Evolutionary conservation across 495 filamentous ascomycete species (phyloP), one percentile per base, ranked within the genome.

Genomic region (Chaetomium fimeti): DNA sequence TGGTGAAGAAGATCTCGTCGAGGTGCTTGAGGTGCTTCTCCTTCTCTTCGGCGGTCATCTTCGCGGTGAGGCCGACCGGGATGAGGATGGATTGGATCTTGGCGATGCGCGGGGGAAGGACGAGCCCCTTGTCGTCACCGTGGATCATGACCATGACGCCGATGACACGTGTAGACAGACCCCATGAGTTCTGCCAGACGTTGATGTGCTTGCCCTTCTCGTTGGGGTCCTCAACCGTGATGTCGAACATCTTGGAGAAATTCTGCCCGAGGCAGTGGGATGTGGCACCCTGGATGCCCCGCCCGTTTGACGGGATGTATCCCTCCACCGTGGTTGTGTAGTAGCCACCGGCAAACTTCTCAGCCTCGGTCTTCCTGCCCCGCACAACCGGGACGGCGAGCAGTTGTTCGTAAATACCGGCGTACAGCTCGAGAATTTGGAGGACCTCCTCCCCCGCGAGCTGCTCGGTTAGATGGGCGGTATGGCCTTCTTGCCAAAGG

Each of bases 101-200:
- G n/a, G 90, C 89, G 20, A 94, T 89, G 27, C 89, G 82, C 22
- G 93, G 93, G 71, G 93, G 93, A 45, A 96, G 87, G 63, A 98
- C 91, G 9, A 98, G 84, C 56, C 94, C 94, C 74, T 89, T 91
- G 81, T 98, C 88, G 75, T 98, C 94, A 73, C 91, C 86, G 81
- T 98, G 94, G 62, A 93, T 90, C 88, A 98, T 95, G 68, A 96
- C 89, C 92, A 97, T 97, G 72, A 98, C 91, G 77, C 93, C 93
- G 69, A 98, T 93, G 29, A 91, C 87, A 73, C 94, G 89, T 54
- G 93, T 98, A 6, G 92, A 96, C 45, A 98, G 85, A 78, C 94
- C 94, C 94, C 94, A 98, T 6, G 91, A 96, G 81, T 98, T 98
- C 74, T 98, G 94, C 91, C 92, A 98, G 28, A 98, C 92, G 69